Evolutionary conservation across 192 early-diverging fungal species (phyloP).

Genomic region (Phycomyces blakesleeanus): DNA sequence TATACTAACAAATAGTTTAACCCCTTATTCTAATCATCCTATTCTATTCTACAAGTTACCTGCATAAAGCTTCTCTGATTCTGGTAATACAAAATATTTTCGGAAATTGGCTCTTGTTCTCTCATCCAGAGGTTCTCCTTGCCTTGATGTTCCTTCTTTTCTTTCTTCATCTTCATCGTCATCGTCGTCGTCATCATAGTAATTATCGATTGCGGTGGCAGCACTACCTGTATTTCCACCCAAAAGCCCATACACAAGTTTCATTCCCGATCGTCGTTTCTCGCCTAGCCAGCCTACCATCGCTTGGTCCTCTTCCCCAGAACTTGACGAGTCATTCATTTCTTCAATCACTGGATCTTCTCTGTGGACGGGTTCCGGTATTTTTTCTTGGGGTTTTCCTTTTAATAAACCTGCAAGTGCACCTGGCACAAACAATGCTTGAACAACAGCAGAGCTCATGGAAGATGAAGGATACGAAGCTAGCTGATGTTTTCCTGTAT

Average conservation of each 20-base stretch:
- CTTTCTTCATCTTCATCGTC: constrained; percentile 25
- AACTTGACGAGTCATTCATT: constrained; percentile 13
- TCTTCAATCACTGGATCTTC: neutral
- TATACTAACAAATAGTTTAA: constrained; percentile 30
- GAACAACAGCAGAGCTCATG: constrained; percentile 21
- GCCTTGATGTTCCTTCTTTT: constrained; percentile 9
- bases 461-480: neutral
- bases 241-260: constrained; percentile 32
- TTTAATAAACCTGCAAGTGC: constrained; percentile 21
- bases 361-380: neutral
- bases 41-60: constrained; percentile 25
- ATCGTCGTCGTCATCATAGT: constrained; percentile 6
- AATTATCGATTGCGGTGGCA: neutral
- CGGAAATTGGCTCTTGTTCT: constrained; percentile 39
- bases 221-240: constrained; percentile 9
- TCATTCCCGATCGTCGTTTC: constrained; percentile 30
- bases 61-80: constrained; percentile 46
- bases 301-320: constrained; percentile 30
- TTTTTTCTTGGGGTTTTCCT: neutral
- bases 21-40: too few species aligned
- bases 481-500: neutral
- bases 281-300: constrained; percentile 29
- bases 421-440: constrained; percentile 22
- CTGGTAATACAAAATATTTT: constrained; percentile 54
- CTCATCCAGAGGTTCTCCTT: constrained; percentile 17